Evolutionary conservation across 2,329 filamentous ascomycete genomes (phyloP).

Genomic region (Clonostachys byssicola): DNA sequence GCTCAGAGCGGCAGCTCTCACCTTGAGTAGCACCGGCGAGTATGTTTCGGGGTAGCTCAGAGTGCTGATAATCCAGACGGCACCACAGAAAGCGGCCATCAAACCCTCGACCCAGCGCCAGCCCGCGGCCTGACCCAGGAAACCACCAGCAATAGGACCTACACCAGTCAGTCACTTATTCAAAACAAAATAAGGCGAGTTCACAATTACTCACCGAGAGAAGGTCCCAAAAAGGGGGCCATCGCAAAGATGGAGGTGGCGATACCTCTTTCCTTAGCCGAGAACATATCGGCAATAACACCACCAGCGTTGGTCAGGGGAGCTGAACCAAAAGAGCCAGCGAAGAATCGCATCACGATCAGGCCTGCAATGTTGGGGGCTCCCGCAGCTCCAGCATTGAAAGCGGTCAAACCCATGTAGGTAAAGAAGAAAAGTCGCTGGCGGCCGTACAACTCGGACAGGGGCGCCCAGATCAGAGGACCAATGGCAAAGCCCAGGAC

Average conservation of each 20-base stretch:
- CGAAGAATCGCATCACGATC: constrained; percentile 66
- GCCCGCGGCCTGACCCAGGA: constrained; percentile 53
- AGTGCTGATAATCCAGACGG: constrained; percentile 48
- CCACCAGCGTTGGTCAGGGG: constrained; percentile 60
- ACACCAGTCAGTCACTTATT: background rate
- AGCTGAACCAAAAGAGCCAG: constrained; percentile 58
- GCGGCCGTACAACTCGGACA: constrained; percentile 60
- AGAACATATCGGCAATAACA: constrained; percentile 61
- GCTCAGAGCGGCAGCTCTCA: constrained; percentile 44
- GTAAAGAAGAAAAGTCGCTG: constrained; percentile 56
- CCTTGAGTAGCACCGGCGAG: constrained; percentile 49
- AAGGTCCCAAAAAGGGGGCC: constrained; percentile 61
- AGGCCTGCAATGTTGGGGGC: constrained; percentile 54
- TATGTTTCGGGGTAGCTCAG: constrained; percentile 57
- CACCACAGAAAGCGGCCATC: constrained; percentile 56
- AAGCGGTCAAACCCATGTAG: constrained; percentile 53
- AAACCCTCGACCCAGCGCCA: constrained; percentile 65
- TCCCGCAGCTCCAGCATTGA: constrained; percentile 56
- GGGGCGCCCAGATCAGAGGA: constrained; percentile 61
- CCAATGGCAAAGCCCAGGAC: constrained; percentile 59
- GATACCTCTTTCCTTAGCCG: constrained; percentile 46
- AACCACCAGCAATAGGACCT: constrained; percentile 59
- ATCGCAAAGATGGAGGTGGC: constrained; percentile 58
- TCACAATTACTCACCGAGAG: constrained; percentile 29
- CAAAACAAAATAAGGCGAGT: background rate